Conservation (phyloP, 768 basidiomycete species). For the Rhodotorula taiwanensis region DNA sequence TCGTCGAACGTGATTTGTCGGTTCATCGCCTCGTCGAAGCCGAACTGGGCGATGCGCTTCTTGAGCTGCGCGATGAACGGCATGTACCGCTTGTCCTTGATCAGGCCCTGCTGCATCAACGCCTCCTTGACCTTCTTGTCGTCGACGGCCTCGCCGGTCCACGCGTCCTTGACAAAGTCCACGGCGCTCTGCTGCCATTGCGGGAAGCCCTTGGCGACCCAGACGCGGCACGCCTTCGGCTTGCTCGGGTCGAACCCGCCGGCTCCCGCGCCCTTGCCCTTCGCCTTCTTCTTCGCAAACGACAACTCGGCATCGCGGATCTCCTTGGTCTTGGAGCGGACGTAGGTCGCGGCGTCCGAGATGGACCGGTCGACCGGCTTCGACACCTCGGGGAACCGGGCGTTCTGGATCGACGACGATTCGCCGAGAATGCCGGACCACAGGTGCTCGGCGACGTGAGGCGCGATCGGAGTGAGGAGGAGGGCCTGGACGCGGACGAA, state of each 20-base stretch:
- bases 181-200: conserved; percentile 88
- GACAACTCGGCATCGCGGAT: conserved; percentile 80
- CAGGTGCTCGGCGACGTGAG: conserved; percentile 89
- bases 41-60: conserved; percentile 34
- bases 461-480: conserved; percentile 76
- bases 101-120: conserved; percentile 64
- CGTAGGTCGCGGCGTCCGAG: conserved; percentile 71
- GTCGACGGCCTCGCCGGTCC: conserved; percentile 55
- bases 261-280: conserved; percentile 51
- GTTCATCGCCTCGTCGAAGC: conserved; percentile 66
- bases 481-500: conserved; percentile 79
- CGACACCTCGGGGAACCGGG: conserved; percentile 69
- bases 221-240: conserved; percentile 78
- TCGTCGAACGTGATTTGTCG: conserved; percentile 79
- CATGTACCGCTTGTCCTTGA: conserved; percentile 91
- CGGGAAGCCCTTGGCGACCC: conserved; percentile 82
- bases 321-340: conserved; percentile 81
- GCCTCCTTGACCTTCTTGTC: conserved; percentile 67
- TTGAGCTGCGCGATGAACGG: conserved; percentile 90
- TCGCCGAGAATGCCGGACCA: conserved; percentile 67
- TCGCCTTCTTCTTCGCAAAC: conserved; percentile 70
- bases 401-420: conserved; percentile 68
- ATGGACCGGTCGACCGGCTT: conserved; percentile 57
- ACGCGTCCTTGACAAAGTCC: conserved; percentile 47
- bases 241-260: conserved; percentile 65